Conservation (phyloP, 768 basidiomycete species). For the Trametes punicea region DNA sequence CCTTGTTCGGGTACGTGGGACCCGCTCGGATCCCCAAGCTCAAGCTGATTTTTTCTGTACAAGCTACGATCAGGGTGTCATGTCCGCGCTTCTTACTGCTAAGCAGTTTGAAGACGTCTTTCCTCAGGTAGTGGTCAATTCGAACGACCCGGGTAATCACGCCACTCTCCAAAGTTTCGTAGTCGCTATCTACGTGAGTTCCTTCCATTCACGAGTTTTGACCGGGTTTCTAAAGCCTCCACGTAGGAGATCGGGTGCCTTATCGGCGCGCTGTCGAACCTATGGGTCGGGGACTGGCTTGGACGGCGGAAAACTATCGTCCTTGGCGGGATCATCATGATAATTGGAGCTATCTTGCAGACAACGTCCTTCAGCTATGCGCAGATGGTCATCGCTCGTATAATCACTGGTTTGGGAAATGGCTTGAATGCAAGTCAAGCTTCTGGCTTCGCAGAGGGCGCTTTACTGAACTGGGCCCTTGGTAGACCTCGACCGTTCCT, state of each 20-base stretch:
- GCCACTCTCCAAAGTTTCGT: slow-evolving; percentile 58
- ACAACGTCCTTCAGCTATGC: slow-evolving; percentile 53
- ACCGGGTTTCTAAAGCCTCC: not conserved
- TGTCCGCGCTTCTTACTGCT: slow-evolving; percentile 62
- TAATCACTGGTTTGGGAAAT: slow-evolving; percentile 63
- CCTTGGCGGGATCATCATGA: slow-evolving; percentile 57
- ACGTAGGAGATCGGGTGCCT: slow-evolving; percentile 64
- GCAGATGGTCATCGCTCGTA: slow-evolving; percentile 59
- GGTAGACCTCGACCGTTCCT: slow-evolving; percentile 61
- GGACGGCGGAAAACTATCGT: slow-evolving; percentile 59
- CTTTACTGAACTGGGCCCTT: not conserved
- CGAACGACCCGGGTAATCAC: slow-evolving; percentile 38
- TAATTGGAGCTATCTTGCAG: slow-evolving; percentile 61
- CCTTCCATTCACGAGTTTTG: not conserved
- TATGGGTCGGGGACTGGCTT: slow-evolving; percentile 57
- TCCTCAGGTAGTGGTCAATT: slow-evolving; percentile 47
- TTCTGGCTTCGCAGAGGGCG: not conserved
- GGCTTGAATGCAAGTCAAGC: slow-evolving; percentile 48
- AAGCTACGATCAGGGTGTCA: slow-evolving; percentile 71
- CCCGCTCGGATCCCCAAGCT: no score
- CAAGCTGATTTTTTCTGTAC: no score
- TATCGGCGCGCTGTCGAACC: slow-evolving; percentile 57
- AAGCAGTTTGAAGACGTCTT: slow-evolving; percentile 58
- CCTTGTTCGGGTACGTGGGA: slow-evolving; percentile 55
- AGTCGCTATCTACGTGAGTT: slow-evolving; percentile 53